Conservation (phyloP, 2,329 filamentous ascomycete genomes). For the Aspergillus amoenus region DNA sequence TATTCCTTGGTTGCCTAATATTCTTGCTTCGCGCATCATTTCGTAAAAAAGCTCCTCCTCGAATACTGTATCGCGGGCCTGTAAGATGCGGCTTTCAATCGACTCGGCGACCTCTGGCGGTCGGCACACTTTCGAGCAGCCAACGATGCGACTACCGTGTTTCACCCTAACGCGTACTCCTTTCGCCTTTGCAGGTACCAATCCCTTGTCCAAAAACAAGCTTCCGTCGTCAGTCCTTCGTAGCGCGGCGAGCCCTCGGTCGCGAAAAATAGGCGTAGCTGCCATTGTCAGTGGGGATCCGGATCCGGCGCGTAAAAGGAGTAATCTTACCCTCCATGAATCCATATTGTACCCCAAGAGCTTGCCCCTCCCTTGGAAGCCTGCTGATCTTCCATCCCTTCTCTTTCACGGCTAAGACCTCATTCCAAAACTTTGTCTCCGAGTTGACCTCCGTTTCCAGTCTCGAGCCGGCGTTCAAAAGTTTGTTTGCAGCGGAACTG, state of each 20-base stretch:
- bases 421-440: conserved; percentile 86
- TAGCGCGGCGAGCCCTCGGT: conserved; percentile 78
- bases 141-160: conserved; percentile 57
- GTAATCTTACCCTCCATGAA: conserved; percentile 67
- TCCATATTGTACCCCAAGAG: conserved; percentile 83
- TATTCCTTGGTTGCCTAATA: conserved; percentile 69
- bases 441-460: conserved; percentile 74
- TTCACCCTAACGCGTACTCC: conserved; percentile 68
- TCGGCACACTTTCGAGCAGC: conserved; percentile 45
- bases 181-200: conserved; percentile 51
- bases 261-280: conserved; percentile 58
- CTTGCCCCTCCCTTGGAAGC: conserved; percentile 69
- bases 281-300: conserved; percentile 1
- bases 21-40: conserved; percentile 75
- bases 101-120: conserved; percentile 24
- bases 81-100: conserved; percentile 37
- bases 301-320: too few relatives aligned
- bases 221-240: conserved; percentile 71
- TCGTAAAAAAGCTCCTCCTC: conserved; percentile 85
- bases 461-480: conserved; percentile 69
- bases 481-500: conserved; percentile 69
- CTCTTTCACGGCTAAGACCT: conserved; percentile 76
- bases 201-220: conserved; percentile 69
- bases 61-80: conserved; percentile 52
- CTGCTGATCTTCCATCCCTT: conserved; percentile 84